phyloP scores from a whole-genome alignment of 352 stramenopile species.

The Phytophthora sansomeana region DNA sequence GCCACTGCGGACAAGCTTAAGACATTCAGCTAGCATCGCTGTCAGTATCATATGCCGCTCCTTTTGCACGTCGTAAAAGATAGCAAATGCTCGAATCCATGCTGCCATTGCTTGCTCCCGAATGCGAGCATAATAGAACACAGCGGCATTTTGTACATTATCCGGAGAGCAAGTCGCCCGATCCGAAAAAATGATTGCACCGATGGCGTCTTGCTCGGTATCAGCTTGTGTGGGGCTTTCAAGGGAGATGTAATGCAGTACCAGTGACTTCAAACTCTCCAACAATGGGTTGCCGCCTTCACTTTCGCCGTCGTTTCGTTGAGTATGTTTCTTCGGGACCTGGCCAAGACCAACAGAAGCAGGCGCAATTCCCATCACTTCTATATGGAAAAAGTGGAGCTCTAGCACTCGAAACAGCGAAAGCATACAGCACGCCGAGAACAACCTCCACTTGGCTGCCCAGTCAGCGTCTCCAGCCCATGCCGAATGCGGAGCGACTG shows the following conservation, averaged over 20 bases:
- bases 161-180: slow-evolving; percentile 33
- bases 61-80: slow-evolving; percentile 79
- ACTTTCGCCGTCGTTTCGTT: slow-evolving; percentile 25
- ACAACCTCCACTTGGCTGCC: slow-evolving; percentile 69
- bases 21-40: slow-evolving; percentile 63
- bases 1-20: slow-evolving; percentile 40
- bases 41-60: slow-evolving; percentile 66
- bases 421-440: slow-evolving; percentile 64
- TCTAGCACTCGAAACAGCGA: slow-evolving; percentile 79
- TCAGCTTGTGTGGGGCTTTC: slow-evolving; percentile 24
- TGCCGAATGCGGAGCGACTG: slow-evolving; percentile 17
- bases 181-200: slow-evolving; percentile 52
- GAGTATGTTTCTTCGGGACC: slow-evolving; percentile 35
- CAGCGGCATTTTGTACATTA: slow-evolving; percentile 54
- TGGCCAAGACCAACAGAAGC: slow-evolving; percentile 88
- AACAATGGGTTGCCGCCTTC: slow-evolving; percentile 67
- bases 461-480: slow-evolving; percentile 28
- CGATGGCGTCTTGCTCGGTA: slow-evolving; percentile 44
- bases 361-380: slow-evolving; percentile 77
- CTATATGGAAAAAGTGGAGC: slow-evolving; percentile 87
- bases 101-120: slow-evolving; percentile 73
- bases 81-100: slow-evolving; percentile 75
- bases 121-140: slow-evolving; percentile 62
- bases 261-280: slow-evolving; percentile 72
- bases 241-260: slow-evolving; percentile 58